phyloP scores from a whole-genome alignment of 805 yeast species.

The Metschnikowia koreensis region DNA sequence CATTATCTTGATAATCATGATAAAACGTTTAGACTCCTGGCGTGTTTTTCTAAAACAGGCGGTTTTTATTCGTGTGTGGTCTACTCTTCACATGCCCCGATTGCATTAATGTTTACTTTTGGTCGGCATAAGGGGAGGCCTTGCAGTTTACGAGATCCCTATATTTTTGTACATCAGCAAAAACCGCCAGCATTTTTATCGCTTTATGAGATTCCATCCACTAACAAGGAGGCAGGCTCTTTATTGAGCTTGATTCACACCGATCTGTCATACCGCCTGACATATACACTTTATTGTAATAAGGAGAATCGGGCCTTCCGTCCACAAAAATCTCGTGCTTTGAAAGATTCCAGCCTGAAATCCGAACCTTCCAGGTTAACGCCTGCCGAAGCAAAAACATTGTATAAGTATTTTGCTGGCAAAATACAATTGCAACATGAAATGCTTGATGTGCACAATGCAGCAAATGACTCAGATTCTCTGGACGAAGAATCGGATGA shows the following conservation, averaged over 20 bases:
- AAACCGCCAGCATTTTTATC: not conserved
- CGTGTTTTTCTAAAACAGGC: conserved; percentile 17
- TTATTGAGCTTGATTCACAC: not conserved
- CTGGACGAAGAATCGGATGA: not conserved
- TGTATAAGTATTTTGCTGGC: not conserved
- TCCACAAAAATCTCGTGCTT: not conserved
- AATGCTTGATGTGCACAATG: not conserved
- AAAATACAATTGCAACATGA: not conserved
- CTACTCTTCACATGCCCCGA: conserved; percentile 32
- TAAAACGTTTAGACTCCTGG: conserved; percentile 43
- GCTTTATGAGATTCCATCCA: not conserved
- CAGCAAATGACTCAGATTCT: not conserved
- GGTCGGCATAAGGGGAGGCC: conserved; percentile 34
- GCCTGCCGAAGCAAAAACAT: not conserved
- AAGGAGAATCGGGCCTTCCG: conserved; percentile 1
- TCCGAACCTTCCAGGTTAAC: not conserved
- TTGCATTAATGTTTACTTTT: conserved; percentile 33
- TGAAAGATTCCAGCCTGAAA: not conserved
- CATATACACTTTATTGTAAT: not conserved
- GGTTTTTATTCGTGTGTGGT: conserved; percentile 18
- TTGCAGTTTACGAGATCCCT: conserved; percentile 38
- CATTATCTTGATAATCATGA: conserved; percentile 61
- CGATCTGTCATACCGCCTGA: not conserved
- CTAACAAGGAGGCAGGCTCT: not conserved
- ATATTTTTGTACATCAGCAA: conserved; percentile 11